These are phyloP conservation scores for Cystofilobasidium ferigula DNA, from an alignment of 768 basidiomycete genomes.

Conservation along the genomic window DNA sequence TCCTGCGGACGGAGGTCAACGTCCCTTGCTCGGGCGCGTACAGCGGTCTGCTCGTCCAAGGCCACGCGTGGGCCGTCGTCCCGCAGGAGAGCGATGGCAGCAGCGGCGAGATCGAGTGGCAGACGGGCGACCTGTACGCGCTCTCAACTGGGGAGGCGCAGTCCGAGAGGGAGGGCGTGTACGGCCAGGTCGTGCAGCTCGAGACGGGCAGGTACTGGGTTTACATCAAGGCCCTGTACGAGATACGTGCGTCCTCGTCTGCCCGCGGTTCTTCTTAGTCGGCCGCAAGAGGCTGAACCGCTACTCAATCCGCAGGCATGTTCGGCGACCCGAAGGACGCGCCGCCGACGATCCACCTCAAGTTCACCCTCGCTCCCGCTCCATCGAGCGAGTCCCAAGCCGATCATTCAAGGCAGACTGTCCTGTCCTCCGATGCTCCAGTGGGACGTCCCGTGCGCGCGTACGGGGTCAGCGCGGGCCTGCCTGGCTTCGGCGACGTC, in stretches of 20 bases:
- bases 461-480: background rate
- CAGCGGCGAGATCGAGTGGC: constrained; percentile 50
- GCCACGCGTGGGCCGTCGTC: constrained; percentile 62
- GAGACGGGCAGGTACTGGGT: constrained; percentile 52
- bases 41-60: constrained; percentile 55
- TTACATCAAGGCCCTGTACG: constrained; percentile 71
- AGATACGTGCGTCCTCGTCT: constrained; percentile 47
- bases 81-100: constrained; percentile 40
- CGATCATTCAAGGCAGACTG: constrained; percentile 36
- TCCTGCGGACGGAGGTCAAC: constrained; percentile 56
- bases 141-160: constrained; percentile 49
- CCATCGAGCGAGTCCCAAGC: constrained; percentile 11
- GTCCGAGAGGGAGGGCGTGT: constrained; percentile 44
- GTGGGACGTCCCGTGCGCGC: constrained; percentile 40
- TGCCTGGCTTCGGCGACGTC: constrained; percentile 45
- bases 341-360: constrained; percentile 51
- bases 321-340: constrained; percentile 30
- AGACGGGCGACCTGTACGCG: constrained; percentile 75
- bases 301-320: constrained; percentile 2
- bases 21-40: constrained; percentile 40
- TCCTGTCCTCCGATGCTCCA: constrained; percentile 45
- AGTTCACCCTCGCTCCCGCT: constrained; percentile 45
- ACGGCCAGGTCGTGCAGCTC: constrained; percentile 39
- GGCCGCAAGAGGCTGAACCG: constrained; percentile 31
- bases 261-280: constrained; percentile 50